A percentile compares a stretch with the other conserved stretches of the same genome.
These are phyloP conservation scores for Gossypium trilobum DNA, from an alignment of 441 rosid genomes.

Conservation along the genomic window DNA sequence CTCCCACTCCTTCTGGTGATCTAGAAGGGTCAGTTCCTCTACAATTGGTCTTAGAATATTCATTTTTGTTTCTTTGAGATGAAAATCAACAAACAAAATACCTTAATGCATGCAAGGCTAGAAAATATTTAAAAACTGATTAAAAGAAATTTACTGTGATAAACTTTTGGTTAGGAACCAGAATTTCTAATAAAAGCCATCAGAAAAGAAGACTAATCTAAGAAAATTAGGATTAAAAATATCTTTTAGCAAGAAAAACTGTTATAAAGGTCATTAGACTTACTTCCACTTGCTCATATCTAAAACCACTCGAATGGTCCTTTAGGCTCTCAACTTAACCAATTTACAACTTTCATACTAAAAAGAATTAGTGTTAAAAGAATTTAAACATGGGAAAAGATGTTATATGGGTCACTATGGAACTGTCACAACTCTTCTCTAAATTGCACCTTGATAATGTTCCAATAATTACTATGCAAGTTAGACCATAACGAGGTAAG, in stretches of 20 bases:
- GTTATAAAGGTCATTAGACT: background rate
- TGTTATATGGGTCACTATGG: background rate
- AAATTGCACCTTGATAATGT: background rate
- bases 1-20: constrained; percentile 52
- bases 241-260: background rate
- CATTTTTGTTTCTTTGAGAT: constrained; percentile 54
- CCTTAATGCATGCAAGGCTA: background rate
- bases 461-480: background rate
- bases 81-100: constrained; percentile 5
- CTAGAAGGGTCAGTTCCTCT: constrained; percentile 54
- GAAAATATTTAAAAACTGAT: constrained; percentile 12
- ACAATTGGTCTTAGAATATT: constrained; percentile 34
- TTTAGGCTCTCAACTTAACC: background rate
- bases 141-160: background rate
- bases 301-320: background rate
- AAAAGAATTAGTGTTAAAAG: background rate
- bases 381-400: background rate
- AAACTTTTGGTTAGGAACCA: background rate
- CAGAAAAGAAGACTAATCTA: background rate
- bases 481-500: background rate
- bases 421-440: background rate
- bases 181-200: background rate
- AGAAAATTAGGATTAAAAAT: background rate
- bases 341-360: background rate
- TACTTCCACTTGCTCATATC: background rate